Base-by-base conservation (phyloP, 495 filamentous ascomycete genomes). In the Amniculicola lignicola region DNA sequence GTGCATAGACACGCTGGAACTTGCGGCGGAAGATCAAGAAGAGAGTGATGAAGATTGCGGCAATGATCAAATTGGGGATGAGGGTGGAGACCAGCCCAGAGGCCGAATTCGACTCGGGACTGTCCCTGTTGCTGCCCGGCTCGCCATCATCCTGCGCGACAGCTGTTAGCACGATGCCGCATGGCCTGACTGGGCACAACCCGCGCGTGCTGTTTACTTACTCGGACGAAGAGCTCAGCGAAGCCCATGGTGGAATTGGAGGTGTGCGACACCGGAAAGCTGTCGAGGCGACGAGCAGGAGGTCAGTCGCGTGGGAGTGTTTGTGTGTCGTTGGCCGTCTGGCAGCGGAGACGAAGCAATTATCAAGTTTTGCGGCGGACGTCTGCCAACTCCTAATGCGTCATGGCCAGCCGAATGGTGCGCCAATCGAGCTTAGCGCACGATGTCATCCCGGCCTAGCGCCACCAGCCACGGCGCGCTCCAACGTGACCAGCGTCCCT, bases 1-100 rank as follows among this genome's bases (percentile, higher is more conserved):
- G 93, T 43, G 87, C 84, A 75, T 98, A 98, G 70, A 80, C 85
- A 39, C 91, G 81, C 51, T 77, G 80, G 43, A 92, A 76, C 39
- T 75, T 85, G 55, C 73, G 77, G 24, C 93, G 83, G 51, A 98
- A 73, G 51, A 93, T 67, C 44, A 95, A 69, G 77, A 96, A 98
- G 41, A 88, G 62, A 21, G 74, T 28, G 25, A 89, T 50, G 71
- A 90, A 89, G 54, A 81, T 71, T 29, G 61, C 69, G 7, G 88
- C 83, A 62, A 85, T 66, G n/a, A 87, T 54, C 14, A 82, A 65
- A 35, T 86, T 79, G 14, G 90, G 89, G 10, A 81, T 74, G 28
- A 96, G 72, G 14, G 89, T 92, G 37, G 82, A 77, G 56, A 94
- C 40, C 61, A 95, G 72, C 28, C 77, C 76, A 31, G 78, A 80